A percentile compares a stretch with the other conserved stretches of the same genome.
These are phyloP conservation scores for Scedosporium aurantiacum DNA, from an alignment of 2,329 filamentous ascomycete genomes.

Conservation along the genomic window DNA sequence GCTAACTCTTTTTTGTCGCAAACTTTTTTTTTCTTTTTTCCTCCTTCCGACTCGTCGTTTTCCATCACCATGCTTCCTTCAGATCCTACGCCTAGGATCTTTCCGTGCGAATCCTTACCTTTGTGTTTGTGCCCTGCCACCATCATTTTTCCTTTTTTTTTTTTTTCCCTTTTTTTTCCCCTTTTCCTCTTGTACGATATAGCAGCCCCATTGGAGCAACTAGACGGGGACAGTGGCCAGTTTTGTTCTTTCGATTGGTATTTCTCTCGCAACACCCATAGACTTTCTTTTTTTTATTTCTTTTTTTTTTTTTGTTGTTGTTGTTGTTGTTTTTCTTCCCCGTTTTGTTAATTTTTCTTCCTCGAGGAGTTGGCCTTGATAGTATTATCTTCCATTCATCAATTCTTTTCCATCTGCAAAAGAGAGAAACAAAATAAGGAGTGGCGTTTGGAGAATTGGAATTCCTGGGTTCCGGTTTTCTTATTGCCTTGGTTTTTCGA, in stretches of 20 bases:
- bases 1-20: neutral
- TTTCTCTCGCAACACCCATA: no score
- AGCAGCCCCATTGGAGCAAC: neutral
- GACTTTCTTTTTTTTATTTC: no score
- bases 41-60: neutral
- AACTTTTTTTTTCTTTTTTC: neutral
- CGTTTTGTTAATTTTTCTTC: no score
- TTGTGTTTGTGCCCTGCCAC: neutral
- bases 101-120: neutral
- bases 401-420: no score
- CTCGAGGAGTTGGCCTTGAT: no score
- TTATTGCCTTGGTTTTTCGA: neutral
- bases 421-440: neutral
- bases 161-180: neutral
- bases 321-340: no score
- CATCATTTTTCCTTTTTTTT: neutral
- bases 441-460: neutral
- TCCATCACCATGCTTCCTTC: neutral
- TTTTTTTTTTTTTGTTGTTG: no score
- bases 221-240: neutral
- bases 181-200: neutral
- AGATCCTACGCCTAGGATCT: neutral
- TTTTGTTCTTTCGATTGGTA: no score
- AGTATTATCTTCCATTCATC: neutral
- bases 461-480: neutral